Conservation (phyloP, 139 green algal genomes). For the Yamagishiella unicocca region DNA sequence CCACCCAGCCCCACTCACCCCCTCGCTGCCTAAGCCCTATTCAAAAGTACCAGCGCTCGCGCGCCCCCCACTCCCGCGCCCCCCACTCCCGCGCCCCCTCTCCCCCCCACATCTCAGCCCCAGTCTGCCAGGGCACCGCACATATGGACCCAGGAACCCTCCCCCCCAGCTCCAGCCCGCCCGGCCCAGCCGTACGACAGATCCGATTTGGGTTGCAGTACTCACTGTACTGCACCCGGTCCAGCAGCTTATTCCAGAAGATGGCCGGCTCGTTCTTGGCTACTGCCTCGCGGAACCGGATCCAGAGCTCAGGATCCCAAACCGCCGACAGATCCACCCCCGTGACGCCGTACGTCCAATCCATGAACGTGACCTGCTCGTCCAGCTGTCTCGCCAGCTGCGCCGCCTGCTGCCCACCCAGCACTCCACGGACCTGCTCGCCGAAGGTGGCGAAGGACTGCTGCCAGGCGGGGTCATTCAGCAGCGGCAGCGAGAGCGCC, state of each 20-base stretch:
- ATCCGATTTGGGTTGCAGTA: too few species aligned
- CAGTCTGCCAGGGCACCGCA: too few species aligned
- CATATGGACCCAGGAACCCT: too few species aligned
- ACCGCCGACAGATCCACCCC: conserved; percentile 65
- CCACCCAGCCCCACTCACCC: too few species aligned
- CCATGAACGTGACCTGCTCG: conserved; percentile 67
- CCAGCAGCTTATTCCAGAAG: conserved; percentile 68
- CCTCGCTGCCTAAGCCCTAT: too few species aligned
- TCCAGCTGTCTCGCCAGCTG: conserved; percentile 33
- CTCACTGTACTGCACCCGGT: conserved; percentile 71
- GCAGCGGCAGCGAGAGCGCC: conserved; percentile 61
- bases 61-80: too few species aligned
- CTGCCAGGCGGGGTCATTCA: conserved; percentile 45
- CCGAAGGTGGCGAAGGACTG: conserved; percentile 30
- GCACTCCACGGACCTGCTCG: neutral
- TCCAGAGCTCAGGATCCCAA: conserved; percentile 74
- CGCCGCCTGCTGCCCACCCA: conserved; percentile 32
- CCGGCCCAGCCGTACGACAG: neutral
- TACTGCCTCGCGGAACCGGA: conserved; percentile 66
- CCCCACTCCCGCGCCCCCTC: too few species aligned
- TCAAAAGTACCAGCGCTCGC: too few species aligned
- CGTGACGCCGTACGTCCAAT: conserved; percentile 60
- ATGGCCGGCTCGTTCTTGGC: conserved; percentile 55
- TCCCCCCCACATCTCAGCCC: too few species aligned
- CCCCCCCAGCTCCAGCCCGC: too few species aligned